A percentile compares a stretch with the other conserved stretches of the same genome.
These are phyloP conservation scores for Rosa multiflora DNA, from an alignment of 306 rosid genomes.

Conservation along the genomic window DNA sequence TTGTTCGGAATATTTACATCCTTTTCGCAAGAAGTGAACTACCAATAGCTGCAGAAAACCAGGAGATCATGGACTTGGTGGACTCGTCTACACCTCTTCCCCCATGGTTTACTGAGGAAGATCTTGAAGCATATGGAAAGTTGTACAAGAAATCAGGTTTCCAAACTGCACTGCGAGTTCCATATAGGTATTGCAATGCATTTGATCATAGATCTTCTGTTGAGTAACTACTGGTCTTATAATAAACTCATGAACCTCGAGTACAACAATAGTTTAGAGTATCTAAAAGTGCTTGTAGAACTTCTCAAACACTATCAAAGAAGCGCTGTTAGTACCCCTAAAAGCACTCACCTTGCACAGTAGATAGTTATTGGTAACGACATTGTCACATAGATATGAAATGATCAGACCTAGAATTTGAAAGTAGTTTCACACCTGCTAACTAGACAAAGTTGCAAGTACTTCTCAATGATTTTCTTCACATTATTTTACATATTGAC, in stretches of 20 bases:
- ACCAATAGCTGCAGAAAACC: conserved; percentile 46
- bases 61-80: conserved; percentile 64
- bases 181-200: conserved; percentile 40
- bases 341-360: not conserved
- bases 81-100: conserved; percentile 52
- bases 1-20: conserved; percentile 49
- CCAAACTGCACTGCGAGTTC: conserved; percentile 55
- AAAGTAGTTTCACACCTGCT: not conserved
- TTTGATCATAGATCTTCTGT: not conserved
- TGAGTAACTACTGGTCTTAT: not conserved
- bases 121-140: conserved; percentile 45
- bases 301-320: not conserved
- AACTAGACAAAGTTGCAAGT: not conserved
- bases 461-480: not conserved
- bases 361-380: not conserved
- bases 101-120: conserved; percentile 61
- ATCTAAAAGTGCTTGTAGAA: not conserved
- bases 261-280: not conserved
- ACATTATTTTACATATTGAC: not conserved
- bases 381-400: not conserved
- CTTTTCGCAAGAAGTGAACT: conserved; percentile 61
- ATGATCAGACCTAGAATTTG: not conserved
- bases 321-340: not conserved
- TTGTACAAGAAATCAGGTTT: conserved; percentile 58
- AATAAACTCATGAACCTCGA: not conserved